A percentile compares a stretch with the other conserved stretches of the same genome.
phyloP scores from a whole-genome alignment of 257 asterid genomes.

The Jasminum sambac region DNA sequence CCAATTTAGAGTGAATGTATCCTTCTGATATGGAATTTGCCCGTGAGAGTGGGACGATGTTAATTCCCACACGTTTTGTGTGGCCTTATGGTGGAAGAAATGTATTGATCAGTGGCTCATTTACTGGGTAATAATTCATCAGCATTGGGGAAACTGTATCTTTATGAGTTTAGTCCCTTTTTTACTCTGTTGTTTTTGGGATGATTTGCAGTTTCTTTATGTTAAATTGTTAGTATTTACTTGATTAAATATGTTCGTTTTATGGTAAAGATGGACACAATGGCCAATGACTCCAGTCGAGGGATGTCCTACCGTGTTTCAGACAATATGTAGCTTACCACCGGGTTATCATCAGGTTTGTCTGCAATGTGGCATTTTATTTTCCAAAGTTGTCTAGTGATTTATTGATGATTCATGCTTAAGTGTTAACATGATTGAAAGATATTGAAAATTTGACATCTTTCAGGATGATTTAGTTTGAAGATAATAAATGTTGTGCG shows the following conservation, averaged over 20 bases:
- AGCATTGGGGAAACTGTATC: neutral
- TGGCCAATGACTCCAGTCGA: slow-evolving; percentile 87
- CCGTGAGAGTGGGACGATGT: slow-evolving; percentile 54
- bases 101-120: slow-evolving; percentile 77
- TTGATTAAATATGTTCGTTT: neutral
- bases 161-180: neutral
- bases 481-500: neutral
- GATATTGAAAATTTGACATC: slow-evolving; percentile 4
- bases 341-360: slow-evolving; percentile 85
- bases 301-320: slow-evolving; percentile 84
- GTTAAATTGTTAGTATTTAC: slow-evolving; percentile 16
- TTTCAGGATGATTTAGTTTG: slow-evolving; percentile 7
- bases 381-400: slow-evolving; percentile 20
- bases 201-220: slow-evolving; percentile 3
- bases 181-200: neutral
- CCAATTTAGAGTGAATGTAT: slow-evolving; percentile 40
- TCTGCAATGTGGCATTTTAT: slow-evolving; percentile 25
- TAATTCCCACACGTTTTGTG: slow-evolving; percentile 72
- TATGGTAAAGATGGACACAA: slow-evolving; percentile 65
- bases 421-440: neutral
- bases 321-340: slow-evolving; percentile 71
- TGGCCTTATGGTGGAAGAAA: slow-evolving; percentile 93
- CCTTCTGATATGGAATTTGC: slow-evolving; percentile 57
- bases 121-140: slow-evolving; percentile 67
- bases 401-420: neutral